A percentile compares a stretch with the other conserved stretches of the same genome.
These are phyloP conservation scores for Lenwebbia sp. DNA, from an alignment of 345 rosid genomes.

Conservation along the genomic window DNA sequence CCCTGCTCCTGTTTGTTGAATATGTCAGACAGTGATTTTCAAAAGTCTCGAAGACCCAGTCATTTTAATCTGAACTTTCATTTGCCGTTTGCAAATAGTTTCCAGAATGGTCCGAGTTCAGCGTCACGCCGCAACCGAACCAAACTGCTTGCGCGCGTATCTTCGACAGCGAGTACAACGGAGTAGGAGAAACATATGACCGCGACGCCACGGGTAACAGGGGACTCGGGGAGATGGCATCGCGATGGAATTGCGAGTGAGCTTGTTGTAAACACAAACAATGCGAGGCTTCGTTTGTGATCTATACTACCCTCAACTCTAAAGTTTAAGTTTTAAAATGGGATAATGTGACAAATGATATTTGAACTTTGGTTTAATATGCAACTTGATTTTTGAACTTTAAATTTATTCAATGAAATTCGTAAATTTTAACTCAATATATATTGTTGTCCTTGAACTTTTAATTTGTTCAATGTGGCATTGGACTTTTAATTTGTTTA, in stretches of 20 bases:
- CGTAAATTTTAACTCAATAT: too few species aligned
- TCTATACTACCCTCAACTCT: neutral
- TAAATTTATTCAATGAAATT: too few species aligned
- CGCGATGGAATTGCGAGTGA: neutral
- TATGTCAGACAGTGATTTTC: neutral
- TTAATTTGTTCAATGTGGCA: too few species aligned
- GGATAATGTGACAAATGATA: too few species aligned
- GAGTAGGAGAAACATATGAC: neutral
- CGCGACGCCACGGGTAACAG: fast-evolving
- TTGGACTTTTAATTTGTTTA: too few species aligned
- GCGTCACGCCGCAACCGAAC: neutral
- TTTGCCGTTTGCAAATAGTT: neutral
- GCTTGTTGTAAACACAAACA: neutral
- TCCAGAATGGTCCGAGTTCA: neutral
- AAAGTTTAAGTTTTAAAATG: fast-evolving
- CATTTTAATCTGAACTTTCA: neutral
- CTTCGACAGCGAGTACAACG: neutral
- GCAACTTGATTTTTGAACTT: too few species aligned
- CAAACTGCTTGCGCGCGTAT: neutral
- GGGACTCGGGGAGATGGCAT: neutral
- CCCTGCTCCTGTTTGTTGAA: neutral
- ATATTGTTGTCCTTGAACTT: too few species aligned
- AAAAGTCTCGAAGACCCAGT: neutral
- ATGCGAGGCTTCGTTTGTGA: neutral
- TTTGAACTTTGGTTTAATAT: too few species aligned